These are phyloP conservation scores for Ceratobasidium sp. DNA, from an alignment of 1,284 basidiomycete genomes.

Conservation along the genomic window DNA sequence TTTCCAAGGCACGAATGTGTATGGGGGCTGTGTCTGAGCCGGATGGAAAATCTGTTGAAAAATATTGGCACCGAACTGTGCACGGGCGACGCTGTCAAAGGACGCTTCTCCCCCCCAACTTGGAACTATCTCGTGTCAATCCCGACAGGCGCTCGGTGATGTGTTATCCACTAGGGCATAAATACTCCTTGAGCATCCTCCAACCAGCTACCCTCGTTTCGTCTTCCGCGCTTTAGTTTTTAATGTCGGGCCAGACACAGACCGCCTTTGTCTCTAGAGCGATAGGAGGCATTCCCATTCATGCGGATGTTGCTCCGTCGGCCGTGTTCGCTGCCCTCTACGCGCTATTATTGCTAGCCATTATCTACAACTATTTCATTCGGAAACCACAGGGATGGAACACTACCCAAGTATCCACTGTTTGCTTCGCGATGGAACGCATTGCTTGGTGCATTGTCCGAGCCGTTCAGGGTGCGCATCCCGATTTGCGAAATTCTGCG, in stretches of 20 bases:
- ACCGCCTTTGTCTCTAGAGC: conserved; percentile 52
- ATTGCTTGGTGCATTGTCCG: conserved; percentile 41
- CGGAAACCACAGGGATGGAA: conserved; percentile 38
- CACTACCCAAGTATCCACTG: conserved; percentile 20
- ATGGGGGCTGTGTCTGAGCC: neutral
- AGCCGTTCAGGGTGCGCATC: conserved; percentile 25
- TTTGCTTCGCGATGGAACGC: conserved; percentile 27
- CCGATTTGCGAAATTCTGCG: conserved; percentile 13
- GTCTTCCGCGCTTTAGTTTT: neutral
- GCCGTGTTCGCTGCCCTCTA: conserved; percentile 57
- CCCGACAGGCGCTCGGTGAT: conserved; percentile 10
- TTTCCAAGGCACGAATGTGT: no score
- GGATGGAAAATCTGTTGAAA: neutral
- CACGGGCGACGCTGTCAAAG: neutral
- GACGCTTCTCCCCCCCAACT: neutral
- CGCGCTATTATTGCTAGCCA: conserved; percentile 54
- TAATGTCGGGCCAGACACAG: neutral
- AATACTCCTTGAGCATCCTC: neutral
- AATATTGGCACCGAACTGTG: conserved; percentile 5
- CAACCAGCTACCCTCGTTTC: neutral
- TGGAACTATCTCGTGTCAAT: neutral
- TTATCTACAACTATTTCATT: conserved; percentile 53
- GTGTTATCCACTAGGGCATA: neutral
- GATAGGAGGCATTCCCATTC: conserved; percentile 54
- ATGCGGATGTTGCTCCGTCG: conserved; percentile 56